Percentiles rank a stretch among this genome's conserved stretches.
Evolutionary conservation across 1,284 basidiomycete species (phyloP).

Genomic region (Wolfiporia cocos): DNA sequence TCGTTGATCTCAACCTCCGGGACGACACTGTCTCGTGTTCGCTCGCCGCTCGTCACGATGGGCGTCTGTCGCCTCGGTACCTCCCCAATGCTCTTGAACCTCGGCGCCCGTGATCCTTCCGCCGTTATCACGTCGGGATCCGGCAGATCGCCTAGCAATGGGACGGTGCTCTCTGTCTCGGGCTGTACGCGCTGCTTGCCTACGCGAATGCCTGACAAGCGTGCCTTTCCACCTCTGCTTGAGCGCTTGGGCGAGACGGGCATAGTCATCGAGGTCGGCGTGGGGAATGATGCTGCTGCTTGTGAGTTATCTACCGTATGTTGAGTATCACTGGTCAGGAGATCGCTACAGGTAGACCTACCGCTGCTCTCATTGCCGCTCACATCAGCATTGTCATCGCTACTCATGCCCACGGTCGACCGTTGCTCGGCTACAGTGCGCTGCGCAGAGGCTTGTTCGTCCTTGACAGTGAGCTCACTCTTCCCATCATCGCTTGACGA

Average conservation of each 20-base stretch:
- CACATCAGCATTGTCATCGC: neutral
- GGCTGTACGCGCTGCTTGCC: neutral
- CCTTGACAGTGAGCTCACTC: too few relatives aligned
- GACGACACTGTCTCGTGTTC: conserved; percentile 18
- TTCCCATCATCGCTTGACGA: too few relatives aligned
- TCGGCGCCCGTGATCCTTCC: neutral
- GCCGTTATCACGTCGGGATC: too few relatives aligned
- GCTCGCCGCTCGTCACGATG: conserved; percentile 12
- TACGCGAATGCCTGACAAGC: too few relatives aligned
- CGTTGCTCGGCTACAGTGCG: too few relatives aligned
- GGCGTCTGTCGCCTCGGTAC: conserved; percentile 18
- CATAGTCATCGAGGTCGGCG: conserved; percentile 11
- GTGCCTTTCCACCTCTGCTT: neutral
- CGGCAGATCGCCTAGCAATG: too few relatives aligned
- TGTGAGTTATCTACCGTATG: conserved; percentile 6
- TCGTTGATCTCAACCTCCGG: conserved; percentile 14
- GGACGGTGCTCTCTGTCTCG: conserved; percentile 3
- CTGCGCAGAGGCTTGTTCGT: too few relatives aligned
- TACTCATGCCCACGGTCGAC: neutral
- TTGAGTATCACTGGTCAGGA: neutral
- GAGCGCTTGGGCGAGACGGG: neutral
- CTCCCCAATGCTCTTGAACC: conserved; percentile 20
- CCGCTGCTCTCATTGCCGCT: neutral
- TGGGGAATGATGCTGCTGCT: conserved; percentile 10
- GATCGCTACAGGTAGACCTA: neutral